Evolutionary conservation across 768 basidiomycete genomes (phyloP).

Genomic region (Agaricus sinodeliciosus): DNA sequence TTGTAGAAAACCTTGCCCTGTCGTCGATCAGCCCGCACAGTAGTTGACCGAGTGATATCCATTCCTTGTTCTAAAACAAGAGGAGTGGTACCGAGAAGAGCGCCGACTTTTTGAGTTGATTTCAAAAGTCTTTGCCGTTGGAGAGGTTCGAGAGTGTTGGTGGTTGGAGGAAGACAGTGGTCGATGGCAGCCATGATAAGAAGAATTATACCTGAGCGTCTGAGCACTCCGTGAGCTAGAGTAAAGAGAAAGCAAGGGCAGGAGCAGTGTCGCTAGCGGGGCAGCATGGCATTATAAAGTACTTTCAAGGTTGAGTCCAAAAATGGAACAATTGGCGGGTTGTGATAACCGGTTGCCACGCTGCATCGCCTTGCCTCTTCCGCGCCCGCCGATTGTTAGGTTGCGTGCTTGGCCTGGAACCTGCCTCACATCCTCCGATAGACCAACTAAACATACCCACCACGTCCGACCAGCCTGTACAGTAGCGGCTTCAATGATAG

Average conservation of each 20-base stretch:
- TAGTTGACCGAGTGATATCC: conserved; percentile 5
- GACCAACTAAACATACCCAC: too few species aligned
- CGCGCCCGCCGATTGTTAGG: too few species aligned
- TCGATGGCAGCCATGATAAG: neutral
- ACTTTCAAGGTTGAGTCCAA: too few species aligned
- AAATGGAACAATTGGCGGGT: too few species aligned
- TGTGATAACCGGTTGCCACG: neutral
- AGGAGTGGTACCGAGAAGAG: conserved; percentile 42
- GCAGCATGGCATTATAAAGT: too few species aligned
- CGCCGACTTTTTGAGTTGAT: conserved; percentile 50
- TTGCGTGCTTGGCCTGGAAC: too few species aligned
- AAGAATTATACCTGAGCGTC: neutral
- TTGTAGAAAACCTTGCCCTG: conserved; percentile 11
- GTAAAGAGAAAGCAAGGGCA: neutral
- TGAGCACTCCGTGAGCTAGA: neutral
- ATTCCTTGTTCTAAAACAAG: conserved; percentile 22
- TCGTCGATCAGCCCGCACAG: conserved; percentile 9
- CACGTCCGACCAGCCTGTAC: too few species aligned
- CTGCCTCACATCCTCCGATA: too few species aligned
- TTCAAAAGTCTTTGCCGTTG: conserved; percentile 50
- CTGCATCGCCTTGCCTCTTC: too few species aligned
- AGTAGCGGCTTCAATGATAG: too few species aligned
- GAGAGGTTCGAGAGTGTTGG: conserved; percentile 37
- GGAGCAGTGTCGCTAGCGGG: neutral
- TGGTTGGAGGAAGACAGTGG: conserved; percentile 35